These are phyloP conservation scores for Penicillium olsonii DNA, from an alignment of 2,329 filamentous ascomycete genomes.

Conservation along the genomic window DNA sequence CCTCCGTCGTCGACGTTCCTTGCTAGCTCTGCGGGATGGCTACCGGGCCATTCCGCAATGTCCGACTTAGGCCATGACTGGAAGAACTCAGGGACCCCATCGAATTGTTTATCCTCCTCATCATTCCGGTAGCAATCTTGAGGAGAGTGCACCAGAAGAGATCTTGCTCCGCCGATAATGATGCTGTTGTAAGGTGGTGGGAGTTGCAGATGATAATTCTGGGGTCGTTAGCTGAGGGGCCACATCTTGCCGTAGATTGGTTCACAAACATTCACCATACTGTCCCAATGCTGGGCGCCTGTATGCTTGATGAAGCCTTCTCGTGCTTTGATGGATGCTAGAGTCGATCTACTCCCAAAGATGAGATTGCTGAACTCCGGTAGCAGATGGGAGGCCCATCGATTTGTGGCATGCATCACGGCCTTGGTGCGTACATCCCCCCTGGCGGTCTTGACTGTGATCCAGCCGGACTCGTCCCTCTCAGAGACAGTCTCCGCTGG, in stretches of 20 bases:
- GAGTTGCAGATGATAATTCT: slow-evolving; percentile 2
- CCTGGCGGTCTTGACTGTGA: not conserved
- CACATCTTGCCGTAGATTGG: not conserved
- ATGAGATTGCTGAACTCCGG: slow-evolving; percentile 1
- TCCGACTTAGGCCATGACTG: not conserved
- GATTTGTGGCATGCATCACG: not conserved
- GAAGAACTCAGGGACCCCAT: not conserved
- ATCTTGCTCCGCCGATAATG: not conserved
- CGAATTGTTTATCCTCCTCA: not conserved
- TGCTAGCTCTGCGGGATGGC: not conserved
- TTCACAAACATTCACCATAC: not conserved
- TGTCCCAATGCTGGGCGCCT: slow-evolving; percentile 1
- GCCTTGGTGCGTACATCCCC: not conserved
- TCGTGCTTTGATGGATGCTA: not conserved
- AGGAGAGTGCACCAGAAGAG: slow-evolving; percentile 1
- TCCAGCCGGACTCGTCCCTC: not conserved
- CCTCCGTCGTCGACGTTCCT: not conserved
- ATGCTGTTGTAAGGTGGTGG: slow-evolving; percentile 1
- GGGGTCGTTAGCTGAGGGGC: not conserved
- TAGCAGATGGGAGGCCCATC: not conserved
- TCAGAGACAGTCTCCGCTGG: not conserved
- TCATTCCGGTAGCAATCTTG: not conserved
- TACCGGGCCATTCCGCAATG: not conserved
- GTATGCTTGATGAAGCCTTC: not conserved
- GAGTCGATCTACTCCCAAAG: not conserved